Evolutionary conservation across 306 rosid species (phyloP).

Genomic region (Castanea crenata): DNA sequence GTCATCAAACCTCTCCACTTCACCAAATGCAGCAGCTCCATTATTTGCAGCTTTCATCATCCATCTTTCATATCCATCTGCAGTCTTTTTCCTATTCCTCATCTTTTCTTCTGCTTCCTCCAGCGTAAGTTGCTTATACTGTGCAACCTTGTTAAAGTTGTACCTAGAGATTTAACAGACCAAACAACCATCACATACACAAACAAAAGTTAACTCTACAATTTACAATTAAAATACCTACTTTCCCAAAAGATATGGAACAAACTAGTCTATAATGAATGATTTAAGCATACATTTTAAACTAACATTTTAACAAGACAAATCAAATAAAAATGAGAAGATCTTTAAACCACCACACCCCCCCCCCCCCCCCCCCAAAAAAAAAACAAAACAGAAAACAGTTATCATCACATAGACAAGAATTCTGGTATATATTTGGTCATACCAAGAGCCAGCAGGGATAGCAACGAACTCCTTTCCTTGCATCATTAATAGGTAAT

Average conservation of each 20-base stretch:
- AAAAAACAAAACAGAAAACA: neutral
- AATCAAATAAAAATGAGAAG: neutral
- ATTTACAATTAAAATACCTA: neutral
- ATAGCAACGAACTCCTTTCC: constrained; percentile 90
- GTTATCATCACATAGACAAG: neutral
- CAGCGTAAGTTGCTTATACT: constrained; percentile 87
- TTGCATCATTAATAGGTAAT: constrained; percentile 80
- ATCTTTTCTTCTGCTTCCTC: constrained; percentile 99
- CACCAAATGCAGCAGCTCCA: constrained; percentile 89
- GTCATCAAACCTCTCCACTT: constrained; percentile 66
- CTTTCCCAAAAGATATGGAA: neutral
- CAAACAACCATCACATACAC: constrained; percentile 5
- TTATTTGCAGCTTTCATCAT: constrained; percentile 97
- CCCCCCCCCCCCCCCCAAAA: neutral
- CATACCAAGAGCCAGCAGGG: constrained; percentile 98
- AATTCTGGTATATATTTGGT: neutral
- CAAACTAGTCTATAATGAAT: neutral
- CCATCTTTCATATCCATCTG: constrained; percentile 99
- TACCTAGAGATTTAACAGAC: constrained; percentile 54
- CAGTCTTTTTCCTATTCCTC: constrained; percentile 90
- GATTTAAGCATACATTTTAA: neutral
- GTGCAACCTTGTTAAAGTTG: constrained; percentile 94
- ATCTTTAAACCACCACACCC: neutral
- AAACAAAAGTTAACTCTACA: neutral
- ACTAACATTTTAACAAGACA: neutral